Evolutionary conservation across 306 rosid species (phyloP).

Genomic region (Cicer bijugum): DNA sequence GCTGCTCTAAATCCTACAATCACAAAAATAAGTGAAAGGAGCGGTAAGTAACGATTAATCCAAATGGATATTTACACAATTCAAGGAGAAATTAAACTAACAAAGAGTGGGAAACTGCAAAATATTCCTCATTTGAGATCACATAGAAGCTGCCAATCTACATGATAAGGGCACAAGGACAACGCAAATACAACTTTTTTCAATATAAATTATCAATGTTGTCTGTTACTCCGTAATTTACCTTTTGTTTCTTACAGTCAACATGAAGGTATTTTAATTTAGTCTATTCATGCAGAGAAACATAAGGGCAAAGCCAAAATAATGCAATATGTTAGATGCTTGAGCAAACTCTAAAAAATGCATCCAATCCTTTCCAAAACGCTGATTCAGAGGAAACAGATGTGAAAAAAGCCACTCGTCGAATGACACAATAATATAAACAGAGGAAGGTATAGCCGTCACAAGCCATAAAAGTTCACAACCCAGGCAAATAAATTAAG

Average conservation of each 20-base stretch:
- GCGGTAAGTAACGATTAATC: slow-evolving; percentile 34
- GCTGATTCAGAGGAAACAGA: slow-evolving; percentile 20
- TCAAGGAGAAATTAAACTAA: not conserved
- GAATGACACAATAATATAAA: slow-evolving; percentile 27
- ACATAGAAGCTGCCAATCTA: slow-evolving; percentile 1
- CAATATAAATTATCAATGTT: too few species aligned
- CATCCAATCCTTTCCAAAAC: not conserved
- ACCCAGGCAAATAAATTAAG: slow-evolving; percentile 24
- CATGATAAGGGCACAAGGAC: not conserved
- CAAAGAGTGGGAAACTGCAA: slow-evolving; percentile 18
- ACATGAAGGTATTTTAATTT: not conserved
- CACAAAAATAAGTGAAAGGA: slow-evolving; percentile 20
- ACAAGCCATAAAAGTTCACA: not conserved
- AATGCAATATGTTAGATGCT: slow-evolving; percentile 10
- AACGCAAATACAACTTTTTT: slow-evolving; percentile 34
- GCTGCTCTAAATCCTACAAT: slow-evolving; percentile 93
- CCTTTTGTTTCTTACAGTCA: not conserved
- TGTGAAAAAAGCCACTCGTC: not conserved
- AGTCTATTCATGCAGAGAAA: slow-evolving; percentile 15
- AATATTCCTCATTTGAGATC: slow-evolving; percentile 18
- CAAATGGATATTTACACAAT: slow-evolving; percentile 21
- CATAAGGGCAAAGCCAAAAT: slow-evolving; percentile 14
- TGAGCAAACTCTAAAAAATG: slow-evolving; percentile 3
- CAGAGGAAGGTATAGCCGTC: not conserved
- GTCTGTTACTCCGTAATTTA: too few species aligned